A percentile compares a stretch with the other conserved stretches of the same genome.
These are phyloP conservation scores for Thamnidium elegans DNA, from an alignment of 192 early-diverging fungal genomes.

Conservation along the genomic window DNA sequence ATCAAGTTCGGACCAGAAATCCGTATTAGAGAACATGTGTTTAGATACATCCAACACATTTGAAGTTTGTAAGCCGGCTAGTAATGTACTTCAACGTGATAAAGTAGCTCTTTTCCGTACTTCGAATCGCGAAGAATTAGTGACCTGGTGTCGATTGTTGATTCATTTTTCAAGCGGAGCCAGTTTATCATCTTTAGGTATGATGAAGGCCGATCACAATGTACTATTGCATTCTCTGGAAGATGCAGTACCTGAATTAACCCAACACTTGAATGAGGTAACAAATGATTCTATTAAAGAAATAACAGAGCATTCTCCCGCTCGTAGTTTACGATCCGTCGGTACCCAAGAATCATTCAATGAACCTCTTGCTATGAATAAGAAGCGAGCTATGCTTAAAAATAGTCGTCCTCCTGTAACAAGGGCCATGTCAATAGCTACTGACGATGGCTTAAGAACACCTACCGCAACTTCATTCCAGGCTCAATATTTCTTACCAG, in stretches of 20 bases:
- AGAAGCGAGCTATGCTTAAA: not conserved
- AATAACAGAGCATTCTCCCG: not conserved
- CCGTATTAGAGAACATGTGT: not conserved
- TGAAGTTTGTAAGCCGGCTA: conserved; percentile 13
- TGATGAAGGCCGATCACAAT: not conserved
- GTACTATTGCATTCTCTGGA: not conserved
- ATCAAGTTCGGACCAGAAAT: too few species aligned
- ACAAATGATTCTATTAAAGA: not conserved
- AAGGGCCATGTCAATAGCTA: not conserved
- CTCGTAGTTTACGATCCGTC: not conserved
- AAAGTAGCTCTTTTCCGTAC: conserved; percentile 13
- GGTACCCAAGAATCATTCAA: conserved; percentile 7
- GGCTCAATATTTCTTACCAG: not conserved
- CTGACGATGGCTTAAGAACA: not conserved
- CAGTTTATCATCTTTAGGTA: not conserved
- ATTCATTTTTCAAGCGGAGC: not conserved
- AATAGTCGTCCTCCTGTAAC: not conserved
- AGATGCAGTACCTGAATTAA: not conserved
- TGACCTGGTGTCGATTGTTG: conserved; percentile 13
- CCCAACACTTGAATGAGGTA: not conserved
- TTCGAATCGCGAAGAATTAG: not conserved
- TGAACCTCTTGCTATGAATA: conserved; percentile 9
- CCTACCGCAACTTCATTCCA: not conserved
- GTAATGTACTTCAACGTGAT: not conserved
- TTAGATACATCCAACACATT: conserved; percentile 9